Percentiles rank a stretch among this genome's conserved stretches.
Conservation (phyloP, 2,329 filamentous ascomycete genomes). For the Byssothecium circinans region DNA sequence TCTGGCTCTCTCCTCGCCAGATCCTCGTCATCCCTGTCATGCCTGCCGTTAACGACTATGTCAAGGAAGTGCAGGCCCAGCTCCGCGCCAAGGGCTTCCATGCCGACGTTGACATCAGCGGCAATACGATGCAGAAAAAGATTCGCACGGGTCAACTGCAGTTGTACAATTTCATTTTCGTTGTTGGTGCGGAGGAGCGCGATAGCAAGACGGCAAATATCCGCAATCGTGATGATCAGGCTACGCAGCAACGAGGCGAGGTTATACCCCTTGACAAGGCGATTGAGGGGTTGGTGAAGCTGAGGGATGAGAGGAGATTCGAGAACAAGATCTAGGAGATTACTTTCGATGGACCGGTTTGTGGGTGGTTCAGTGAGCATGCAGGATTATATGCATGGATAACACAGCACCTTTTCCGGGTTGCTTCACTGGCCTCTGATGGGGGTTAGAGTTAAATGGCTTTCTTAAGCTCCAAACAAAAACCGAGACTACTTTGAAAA, state of each 20-base stretch:
- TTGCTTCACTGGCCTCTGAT: no score
- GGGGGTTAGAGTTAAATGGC: no score
- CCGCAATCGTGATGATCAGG: conserved; percentile 64
- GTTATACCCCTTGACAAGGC: conserved; percentile 63
- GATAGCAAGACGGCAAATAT: conserved; percentile 63
- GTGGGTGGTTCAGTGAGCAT: no score
- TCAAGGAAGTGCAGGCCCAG: conserved; percentile 68
- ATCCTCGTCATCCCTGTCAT: conserved; percentile 78
- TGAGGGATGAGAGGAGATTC: conserved; percentile 49
- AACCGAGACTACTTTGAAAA: no score
- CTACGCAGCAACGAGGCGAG: conserved; percentile 63
- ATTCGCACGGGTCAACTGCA: conserved; percentile 78
- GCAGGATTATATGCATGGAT: no score
- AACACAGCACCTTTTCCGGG: no score
- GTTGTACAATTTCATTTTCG: conserved; percentile 84
- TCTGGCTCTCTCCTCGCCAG: conserved; percentile 85
- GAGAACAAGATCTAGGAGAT: conserved; percentile 30
- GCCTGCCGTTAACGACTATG: conserved; percentile 71
- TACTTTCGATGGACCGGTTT: no score
- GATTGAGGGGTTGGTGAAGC: conserved; percentile 53
- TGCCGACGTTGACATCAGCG: conserved; percentile 69
- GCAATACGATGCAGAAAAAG: conserved; percentile 88
- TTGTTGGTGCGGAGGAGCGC: conserved; percentile 65
- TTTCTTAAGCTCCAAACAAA: no score
- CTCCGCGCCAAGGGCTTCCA: conserved; percentile 71